phyloP scores from a whole-genome alignment of 2,329 filamentous ascomycete species.

The Verticillium nubilum region DNA sequence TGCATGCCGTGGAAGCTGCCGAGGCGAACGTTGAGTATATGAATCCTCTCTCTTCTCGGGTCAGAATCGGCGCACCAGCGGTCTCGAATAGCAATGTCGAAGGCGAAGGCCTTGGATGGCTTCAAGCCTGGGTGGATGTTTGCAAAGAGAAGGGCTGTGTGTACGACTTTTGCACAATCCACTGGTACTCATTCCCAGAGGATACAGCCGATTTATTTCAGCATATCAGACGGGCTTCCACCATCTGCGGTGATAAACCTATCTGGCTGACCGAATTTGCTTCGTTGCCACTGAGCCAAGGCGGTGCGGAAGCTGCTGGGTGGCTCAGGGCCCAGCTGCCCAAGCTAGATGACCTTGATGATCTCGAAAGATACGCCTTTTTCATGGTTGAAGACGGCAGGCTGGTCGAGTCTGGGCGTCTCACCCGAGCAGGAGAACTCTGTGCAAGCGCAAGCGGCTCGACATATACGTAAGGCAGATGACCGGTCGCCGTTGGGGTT shows the following conservation, averaged over 20 bases:
- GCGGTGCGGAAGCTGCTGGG: constrained; percentile 30
- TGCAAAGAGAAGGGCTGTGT: constrained; percentile 43
- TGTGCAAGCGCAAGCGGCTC: neutral
- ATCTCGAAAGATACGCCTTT: constrained; percentile 51
- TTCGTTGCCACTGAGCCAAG: constrained; percentile 27
- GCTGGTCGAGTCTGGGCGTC: constrained; percentile 24
- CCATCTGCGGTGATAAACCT: constrained; percentile 38
- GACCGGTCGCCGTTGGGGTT: too few relatives aligned
- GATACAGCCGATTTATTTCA: constrained; percentile 44
- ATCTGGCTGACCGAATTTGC: constrained; percentile 63
- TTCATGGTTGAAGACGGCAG: constrained; percentile 42
- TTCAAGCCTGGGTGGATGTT: constrained; percentile 43
- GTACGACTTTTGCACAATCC: constrained; percentile 55
- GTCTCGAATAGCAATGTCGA: constrained; percentile 51
- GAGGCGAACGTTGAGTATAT: constrained; percentile 45
- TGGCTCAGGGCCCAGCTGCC: constrained; percentile 46
- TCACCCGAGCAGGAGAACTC: neutral
- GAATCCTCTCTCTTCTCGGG: constrained; percentile 46
- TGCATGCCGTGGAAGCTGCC: constrained; percentile 45
- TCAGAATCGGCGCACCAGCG: constrained; percentile 50
- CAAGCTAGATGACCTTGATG: constrained; percentile 40
- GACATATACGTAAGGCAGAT: too few relatives aligned
- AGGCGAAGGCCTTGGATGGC: constrained; percentile 49
- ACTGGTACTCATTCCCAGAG: constrained; percentile 54
- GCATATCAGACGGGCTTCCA: constrained; percentile 41